Percentiles rank a stretch among this genome's conserved stretches.
Evolutionary conservation across 73 alveolate genomes (phyloP).

Genomic region (Uronychia setigera): DNA sequence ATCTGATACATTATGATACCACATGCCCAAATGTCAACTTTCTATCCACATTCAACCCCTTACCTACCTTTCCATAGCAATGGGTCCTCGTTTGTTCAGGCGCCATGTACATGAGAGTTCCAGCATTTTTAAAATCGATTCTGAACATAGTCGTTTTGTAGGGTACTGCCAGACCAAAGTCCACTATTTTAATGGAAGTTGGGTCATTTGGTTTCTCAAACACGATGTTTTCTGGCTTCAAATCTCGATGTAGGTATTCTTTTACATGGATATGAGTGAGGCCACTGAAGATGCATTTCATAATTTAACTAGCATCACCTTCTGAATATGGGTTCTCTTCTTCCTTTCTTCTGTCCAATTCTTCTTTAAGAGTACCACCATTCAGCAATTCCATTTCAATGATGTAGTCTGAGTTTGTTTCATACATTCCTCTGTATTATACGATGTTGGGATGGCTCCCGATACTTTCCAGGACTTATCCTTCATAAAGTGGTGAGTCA

Average conservation of each 20-base stretch:
- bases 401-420: background rate
- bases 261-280: background rate
- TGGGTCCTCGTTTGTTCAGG: constrained; percentile 1
- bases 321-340: background rate
- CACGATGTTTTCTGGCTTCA: constrained; percentile 5
- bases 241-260: background rate
- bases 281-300: background rate
- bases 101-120: background rate
- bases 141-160: background rate
- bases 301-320: background rate
- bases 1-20: background rate
- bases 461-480: background rate
- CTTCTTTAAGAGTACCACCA: background rate
- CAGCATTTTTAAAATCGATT: background rate
- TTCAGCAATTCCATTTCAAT: background rate
- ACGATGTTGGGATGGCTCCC: background rate
- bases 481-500: background rate
- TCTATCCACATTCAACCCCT: too few relatives aligned
- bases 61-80: background rate
- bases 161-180: background rate
- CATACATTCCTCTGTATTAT: background rate
- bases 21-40: background rate
- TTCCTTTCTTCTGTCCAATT: background rate
- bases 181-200: background rate
- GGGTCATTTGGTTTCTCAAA: constrained; percentile 5